Percentiles rank a stretch among this genome's conserved stretches.
Evolutionary conservation across 2,329 filamentous ascomycete genomes (phyloP).

Genomic region (Aaosphaeria pasadenensis): DNA sequence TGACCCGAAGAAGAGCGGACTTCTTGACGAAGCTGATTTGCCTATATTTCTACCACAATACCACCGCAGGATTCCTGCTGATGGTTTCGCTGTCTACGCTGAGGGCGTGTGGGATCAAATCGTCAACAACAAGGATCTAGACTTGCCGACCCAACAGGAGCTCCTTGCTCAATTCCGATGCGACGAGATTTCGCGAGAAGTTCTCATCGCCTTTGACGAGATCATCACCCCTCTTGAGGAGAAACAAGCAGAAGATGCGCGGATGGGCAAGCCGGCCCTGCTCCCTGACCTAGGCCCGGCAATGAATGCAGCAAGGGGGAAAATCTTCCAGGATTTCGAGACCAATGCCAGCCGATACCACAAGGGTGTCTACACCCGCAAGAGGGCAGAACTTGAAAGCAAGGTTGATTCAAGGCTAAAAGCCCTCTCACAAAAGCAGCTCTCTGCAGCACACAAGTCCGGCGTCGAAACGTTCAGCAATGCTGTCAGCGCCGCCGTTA

Average conservation of each 20-base stretch:
- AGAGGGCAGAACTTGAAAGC: slow-evolving; percentile 76
- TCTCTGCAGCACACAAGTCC: slow-evolving; percentile 83
- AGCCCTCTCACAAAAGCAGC: slow-evolving; percentile 81
- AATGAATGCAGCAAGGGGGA: slow-evolving; percentile 69
- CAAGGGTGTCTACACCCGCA: slow-evolving; percentile 88
- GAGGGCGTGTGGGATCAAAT: slow-evolving; percentile 98
- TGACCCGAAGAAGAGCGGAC: slow-evolving; percentile 59
- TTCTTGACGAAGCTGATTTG: slow-evolving; percentile 68
- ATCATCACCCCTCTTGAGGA: slow-evolving; percentile 82
- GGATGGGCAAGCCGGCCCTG: slow-evolving; percentile 69
- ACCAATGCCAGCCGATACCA: slow-evolving; percentile 90
- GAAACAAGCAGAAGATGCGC: slow-evolving; percentile 71
- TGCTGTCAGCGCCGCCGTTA: slow-evolving; percentile 81
- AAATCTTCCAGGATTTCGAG: slow-evolving; percentile 81
- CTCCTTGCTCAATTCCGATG: slow-evolving; percentile 95
- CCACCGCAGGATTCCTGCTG: slow-evolving; percentile 90
- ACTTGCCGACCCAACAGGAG: slow-evolving; percentile 95
- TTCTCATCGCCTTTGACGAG: slow-evolving; percentile 77
- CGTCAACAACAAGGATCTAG: slow-evolving; percentile 96
- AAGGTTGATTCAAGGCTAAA: slow-evolving; percentile 91
- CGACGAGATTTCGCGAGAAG: slow-evolving; percentile 92
- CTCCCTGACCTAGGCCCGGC: slow-evolving; percentile 70
- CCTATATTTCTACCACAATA: slow-evolving; percentile 91
- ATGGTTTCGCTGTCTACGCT: slow-evolving; percentile 93
- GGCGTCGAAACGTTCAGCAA: slow-evolving; percentile 83